phyloP scores from a whole-genome alignment of 2,329 filamentous ascomycete genomes.

The Alternaria sp. region DNA sequence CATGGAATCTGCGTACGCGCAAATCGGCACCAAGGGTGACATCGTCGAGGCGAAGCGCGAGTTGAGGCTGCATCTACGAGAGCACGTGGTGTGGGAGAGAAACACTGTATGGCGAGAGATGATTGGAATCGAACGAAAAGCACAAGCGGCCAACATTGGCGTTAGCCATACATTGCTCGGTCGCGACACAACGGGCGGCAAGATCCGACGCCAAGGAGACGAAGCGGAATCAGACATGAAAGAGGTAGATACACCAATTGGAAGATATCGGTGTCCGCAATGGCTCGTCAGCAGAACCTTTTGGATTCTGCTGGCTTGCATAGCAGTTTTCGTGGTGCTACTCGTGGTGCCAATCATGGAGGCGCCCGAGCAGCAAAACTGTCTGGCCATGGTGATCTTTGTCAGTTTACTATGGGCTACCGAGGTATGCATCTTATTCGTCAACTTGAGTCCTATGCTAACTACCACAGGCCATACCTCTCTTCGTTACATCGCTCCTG shows the following conservation, averaged over 20 bases:
- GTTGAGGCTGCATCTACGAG: constrained; percentile 85
- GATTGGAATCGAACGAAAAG: constrained; percentile 95
- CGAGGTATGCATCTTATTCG: constrained; percentile 66
- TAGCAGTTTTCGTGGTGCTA: constrained; percentile 77
- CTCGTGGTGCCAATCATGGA: constrained; percentile 83
- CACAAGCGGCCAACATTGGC: constrained; percentile 91
- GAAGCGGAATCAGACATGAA: constrained; percentile 72
- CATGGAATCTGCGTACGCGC: constrained; percentile 82
- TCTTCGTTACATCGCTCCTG: constrained; percentile 93
- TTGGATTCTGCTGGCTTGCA: constrained; percentile 74
- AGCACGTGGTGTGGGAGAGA: constrained; percentile 98
- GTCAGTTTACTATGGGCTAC: constrained; percentile 97
- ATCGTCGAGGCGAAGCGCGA: constrained; percentile 79
- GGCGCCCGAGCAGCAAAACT: constrained; percentile 91
- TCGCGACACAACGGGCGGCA: constrained; percentile 71
- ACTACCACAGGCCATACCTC: constrained; percentile 78
- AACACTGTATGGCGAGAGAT: constrained; percentile 99
- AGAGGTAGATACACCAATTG: constrained; percentile 80
- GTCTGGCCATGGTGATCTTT: constrained; percentile 89
- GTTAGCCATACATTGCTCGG: constrained; percentile 80
- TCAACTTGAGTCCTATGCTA: constrained; percentile 17
- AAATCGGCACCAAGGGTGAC: constrained; percentile 84
- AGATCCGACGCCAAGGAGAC: constrained; percentile 83
- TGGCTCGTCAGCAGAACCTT: constrained; percentile 89
- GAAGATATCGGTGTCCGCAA: constrained; percentile 74